Evolutionary conservation across 2,329 filamentous ascomycete genomes (phyloP), one percentile per base, ranked within the genome.

Genomic region (Epichloe festucae): DNA sequence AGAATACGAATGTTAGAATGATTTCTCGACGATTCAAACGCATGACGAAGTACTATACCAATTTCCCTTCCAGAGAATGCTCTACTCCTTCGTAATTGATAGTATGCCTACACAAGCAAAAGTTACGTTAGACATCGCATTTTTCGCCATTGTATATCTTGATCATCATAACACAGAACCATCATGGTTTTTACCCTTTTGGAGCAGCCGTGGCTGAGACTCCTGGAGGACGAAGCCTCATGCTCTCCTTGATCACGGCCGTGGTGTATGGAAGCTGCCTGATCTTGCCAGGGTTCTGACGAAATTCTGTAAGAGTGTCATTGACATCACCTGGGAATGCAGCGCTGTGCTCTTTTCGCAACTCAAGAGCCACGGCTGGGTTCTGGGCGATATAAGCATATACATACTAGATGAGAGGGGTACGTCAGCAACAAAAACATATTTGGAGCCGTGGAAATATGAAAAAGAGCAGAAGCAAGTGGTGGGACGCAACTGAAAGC

Each of bases 181-280:
- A 19, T 49, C 5, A 12, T 12, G 11, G 5, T n/a, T 21, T 41
- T 43, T 31, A 50, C 48, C 48, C 48, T 19, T 50, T 44, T 7
- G 48, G 48, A 15, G 48, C 48, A 27, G 34, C 7, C 17, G 41
- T 38, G 31, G 40, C 31, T 17, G 48, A 44, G 14, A 45, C 27
- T 23, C 41, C 48, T 5, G 48, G 40, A 38, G 41, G 48, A 39
- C 41, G 48, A 17, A 50, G 14, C 34, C 48, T 50, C 41, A 50
- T 44, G 40, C 48, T 50, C 34, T 50, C 48, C 21, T 50, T 50
- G 19, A 50, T 44, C 12, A 50, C 48, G 5, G 48, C 48, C 31
- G 48, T 50, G 19, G 48, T 50, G 34, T 50, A 50, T 4, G 27
- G 41, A 45, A 50, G 48, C 41, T 50, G 41, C 19, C 31, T 35